A percentile compares a stretch with the other conserved stretches of the same genome.
Conservation (phyloP, 108 stramenopile species). For the Conticribra weissflogii region DNA sequence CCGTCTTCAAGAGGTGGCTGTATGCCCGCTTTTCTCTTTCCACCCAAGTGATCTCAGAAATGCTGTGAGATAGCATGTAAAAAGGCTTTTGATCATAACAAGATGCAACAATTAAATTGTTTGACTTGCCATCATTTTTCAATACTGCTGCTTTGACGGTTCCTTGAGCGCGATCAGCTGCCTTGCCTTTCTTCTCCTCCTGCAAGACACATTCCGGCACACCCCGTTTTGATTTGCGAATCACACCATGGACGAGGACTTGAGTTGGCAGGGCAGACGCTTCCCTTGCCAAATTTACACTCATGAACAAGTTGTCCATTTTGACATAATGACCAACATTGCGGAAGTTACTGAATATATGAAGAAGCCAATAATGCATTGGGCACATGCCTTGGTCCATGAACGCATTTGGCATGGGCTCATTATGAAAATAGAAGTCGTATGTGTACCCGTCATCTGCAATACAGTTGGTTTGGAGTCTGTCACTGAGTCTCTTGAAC, state of each 20-base stretch:
- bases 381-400: conserved; percentile 12
- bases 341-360: conserved; percentile 22
- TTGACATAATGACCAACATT: conserved; percentile 13
- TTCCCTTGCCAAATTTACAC: conserved; percentile 15
- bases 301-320: conserved; percentile 24
- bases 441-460: conserved; percentile 26
- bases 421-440: conserved; percentile 25
- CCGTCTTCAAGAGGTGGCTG: conserved; percentile 8
- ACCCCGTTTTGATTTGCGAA: conserved; percentile 16
- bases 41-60: conserved; percentile 18
- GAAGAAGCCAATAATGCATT: conserved; percentile 18
- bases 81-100: conserved; percentile 28
- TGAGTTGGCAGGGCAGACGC: conserved; percentile 4
- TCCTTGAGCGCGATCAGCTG: conserved; percentile 8
- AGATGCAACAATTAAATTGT: conserved; percentile 16
- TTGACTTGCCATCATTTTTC: conserved; percentile 16
- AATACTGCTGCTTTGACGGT: conserved; percentile 27
- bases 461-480: conserved; percentile 12
- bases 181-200: conserved; percentile 31
- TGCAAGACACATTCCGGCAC: conserved; percentile 16
- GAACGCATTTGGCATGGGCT: conserved; percentile 9
- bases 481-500: conserved; percentile 10
- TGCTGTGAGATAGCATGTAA: conserved; percentile 26
- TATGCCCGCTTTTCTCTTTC: conserved; percentile 1
- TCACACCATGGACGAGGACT: conserved; percentile 23